Percentiles rank a stretch among this genome's conserved stretches.
phyloP scores from a whole-genome alignment of 1,284 basidiomycete genomes.

The Irpex lacteus region DNA sequence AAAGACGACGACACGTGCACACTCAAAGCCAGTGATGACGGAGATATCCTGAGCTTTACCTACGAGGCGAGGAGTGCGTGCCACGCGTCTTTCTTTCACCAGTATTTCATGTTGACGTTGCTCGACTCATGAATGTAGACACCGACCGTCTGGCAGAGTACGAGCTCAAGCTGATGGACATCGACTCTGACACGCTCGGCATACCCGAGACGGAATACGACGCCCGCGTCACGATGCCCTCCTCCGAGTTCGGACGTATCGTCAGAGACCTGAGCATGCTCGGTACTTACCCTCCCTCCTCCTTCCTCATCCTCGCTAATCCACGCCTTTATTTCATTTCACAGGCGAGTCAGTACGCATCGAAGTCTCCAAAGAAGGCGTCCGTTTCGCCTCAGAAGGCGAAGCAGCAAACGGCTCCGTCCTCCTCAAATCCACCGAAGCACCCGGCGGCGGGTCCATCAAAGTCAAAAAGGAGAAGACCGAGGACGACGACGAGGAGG shows the following conservation, averaged over 20 bases:
- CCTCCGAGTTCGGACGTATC: constrained; percentile 88
- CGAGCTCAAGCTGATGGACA: constrained; percentile 99
- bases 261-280: constrained; percentile 91
- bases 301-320: background rate
- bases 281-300: constrained; percentile 39
- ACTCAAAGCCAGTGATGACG: constrained; percentile 90
- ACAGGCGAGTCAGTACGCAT: constrained; percentile 86
- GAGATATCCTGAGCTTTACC: constrained; percentile 84
- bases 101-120: background rate
- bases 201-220: constrained; percentile 99
- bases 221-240: constrained; percentile 87
- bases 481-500: constrained; percentile 36
- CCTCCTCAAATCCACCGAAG: constrained; percentile 72
- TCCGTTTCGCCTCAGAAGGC: constrained; percentile 91
- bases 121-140: constrained; percentile 43
- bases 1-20: constrained; percentile 96
- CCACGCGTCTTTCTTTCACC: constrained; percentile 3
- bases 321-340: too few relatives aligned
- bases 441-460: constrained; percentile 27
- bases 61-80: constrained; percentile 89
- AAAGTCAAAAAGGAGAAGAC: constrained; percentile 38
- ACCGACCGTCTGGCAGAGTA: constrained; percentile 96
- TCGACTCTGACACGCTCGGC: constrained; percentile 92
- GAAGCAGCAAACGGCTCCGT: constrained; percentile 93
- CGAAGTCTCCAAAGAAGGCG: constrained; percentile 95